Conservation (phyloP, 2,329 filamentous ascomycete species). For the Arthroderma uncinatum region DNA sequence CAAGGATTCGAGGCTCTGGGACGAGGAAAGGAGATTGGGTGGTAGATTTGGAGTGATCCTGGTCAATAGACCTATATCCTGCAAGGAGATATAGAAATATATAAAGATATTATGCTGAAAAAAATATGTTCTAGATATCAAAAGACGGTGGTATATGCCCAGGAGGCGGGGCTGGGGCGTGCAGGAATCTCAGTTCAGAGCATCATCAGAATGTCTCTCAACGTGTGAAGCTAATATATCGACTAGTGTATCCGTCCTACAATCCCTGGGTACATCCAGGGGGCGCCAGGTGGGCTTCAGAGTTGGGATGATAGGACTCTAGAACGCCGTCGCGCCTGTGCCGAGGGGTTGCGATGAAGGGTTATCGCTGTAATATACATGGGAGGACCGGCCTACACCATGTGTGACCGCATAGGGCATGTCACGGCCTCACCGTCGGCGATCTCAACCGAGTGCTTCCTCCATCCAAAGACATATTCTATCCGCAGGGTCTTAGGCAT, state of each 20-base stretch:
- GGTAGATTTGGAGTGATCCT: background rate
- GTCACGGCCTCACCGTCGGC: slow-evolving; percentile 27
- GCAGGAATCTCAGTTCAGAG: background rate
- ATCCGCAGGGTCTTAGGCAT: slow-evolving; percentile 31
- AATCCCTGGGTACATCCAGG: background rate
- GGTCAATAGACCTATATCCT: background rate
- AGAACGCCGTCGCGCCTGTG: background rate
- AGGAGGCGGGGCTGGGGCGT: background rate
- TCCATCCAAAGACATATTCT: slow-evolving; percentile 33
- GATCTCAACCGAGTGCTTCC: slow-evolving; percentile 30
- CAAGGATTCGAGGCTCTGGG: background rate
- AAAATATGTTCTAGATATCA: background rate
- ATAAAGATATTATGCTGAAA: background rate
- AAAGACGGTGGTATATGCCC: background rate
- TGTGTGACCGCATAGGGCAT: slow-evolving; percentile 32
- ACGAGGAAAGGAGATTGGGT: background rate
- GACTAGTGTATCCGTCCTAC: background rate
- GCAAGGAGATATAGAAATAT: background rate
- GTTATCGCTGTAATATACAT: background rate
- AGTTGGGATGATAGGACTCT: background rate
- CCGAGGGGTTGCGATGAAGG: background rate
- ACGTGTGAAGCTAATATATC: background rate
- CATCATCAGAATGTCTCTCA: background rate
- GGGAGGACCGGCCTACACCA: slow-evolving; percentile 9
- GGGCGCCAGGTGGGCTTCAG: background rate